Evolutionary conservation across 176 grass and related monocot genomes (phyloP).

Genomic region (Tuctoria greenei): DNA sequence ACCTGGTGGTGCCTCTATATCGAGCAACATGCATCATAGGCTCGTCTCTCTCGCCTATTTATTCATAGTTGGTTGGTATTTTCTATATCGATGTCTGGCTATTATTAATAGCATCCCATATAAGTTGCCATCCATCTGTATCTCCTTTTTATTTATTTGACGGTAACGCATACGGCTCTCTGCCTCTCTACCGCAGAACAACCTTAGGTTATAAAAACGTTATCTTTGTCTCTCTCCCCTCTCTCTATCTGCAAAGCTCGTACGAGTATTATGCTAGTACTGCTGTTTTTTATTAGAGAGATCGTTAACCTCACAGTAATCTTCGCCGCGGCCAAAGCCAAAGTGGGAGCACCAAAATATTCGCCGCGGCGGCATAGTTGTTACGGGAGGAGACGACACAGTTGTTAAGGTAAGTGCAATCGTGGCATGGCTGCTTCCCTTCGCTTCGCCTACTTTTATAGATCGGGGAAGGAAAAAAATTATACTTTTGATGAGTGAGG

Average conservation of each 20-base stretch:
- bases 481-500: background rate
- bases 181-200: constrained; percentile 17
- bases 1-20: background rate
- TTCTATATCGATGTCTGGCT: background rate
- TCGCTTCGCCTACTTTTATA: background rate
- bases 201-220: constrained; percentile 51
- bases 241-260: background rate
- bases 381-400: background rate
- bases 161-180: constrained; percentile 46
- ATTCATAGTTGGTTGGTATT: background rate
- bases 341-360: constrained; percentile 47
- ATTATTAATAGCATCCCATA: constrained; percentile 25
- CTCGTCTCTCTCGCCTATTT: background rate
- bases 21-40: background rate
- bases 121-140: constrained; percentile 37
- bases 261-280: background rate
- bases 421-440: constrained; percentile 25
- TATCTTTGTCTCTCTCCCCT: constrained; percentile 1
- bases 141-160: constrained; percentile 42
- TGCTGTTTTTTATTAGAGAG: background rate
- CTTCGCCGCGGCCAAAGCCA: constrained; percentile 28
- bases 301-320: constrained; percentile 50
- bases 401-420: constrained; percentile 35
- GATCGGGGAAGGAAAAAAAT: background rate
- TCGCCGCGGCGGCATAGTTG: constrained; percentile 26